Percentiles rank a stretch among this genome's conserved stretches.
Evolutionary conservation across 73 alveolate genomes (phyloP).

Genomic region (Paraurostyla sp.): DNA sequence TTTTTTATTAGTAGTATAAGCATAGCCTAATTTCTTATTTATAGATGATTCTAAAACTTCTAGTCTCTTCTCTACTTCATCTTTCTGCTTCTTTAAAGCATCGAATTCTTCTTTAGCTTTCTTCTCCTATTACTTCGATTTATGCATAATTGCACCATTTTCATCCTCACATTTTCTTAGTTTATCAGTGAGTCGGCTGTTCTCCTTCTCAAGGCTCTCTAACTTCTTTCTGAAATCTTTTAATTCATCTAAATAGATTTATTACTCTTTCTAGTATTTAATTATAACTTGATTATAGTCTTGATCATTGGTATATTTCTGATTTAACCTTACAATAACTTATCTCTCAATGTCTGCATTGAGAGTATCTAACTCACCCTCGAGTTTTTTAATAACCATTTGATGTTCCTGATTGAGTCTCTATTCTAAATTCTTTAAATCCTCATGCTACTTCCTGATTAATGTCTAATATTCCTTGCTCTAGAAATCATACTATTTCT

Average conservation of each 20-base stretch:
- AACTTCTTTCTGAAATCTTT: background rate
- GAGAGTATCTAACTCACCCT: background rate
- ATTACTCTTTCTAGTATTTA: background rate
- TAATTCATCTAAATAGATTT: background rate
- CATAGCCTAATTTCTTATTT: background rate
- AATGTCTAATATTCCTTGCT: background rate
- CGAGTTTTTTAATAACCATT: background rate
- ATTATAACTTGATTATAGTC: background rate
- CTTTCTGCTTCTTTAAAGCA: background rate
- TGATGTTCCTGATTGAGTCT: background rate
- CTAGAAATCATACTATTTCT: background rate
- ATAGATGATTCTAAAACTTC: background rate
- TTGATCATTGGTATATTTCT: background rate
- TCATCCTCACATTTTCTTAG: constrained; percentile 20
- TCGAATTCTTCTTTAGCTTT: constrained; percentile 12
- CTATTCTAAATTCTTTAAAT: background rate
- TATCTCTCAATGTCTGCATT: constrained; percentile 6
- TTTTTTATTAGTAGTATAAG: background rate
- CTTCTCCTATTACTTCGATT: constrained; percentile 10
- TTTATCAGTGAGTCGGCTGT: background rate
- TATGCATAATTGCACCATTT: background rate
- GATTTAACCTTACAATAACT: background rate
- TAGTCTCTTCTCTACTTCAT: background rate
- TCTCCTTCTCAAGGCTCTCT: background rate
- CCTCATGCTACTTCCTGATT: background rate